Percentiles rank a stretch among this genome's conserved stretches.
phyloP scores from a whole-genome alignment of 2,329 filamentous ascomycete species.

The Phoma sp. region DNA sequence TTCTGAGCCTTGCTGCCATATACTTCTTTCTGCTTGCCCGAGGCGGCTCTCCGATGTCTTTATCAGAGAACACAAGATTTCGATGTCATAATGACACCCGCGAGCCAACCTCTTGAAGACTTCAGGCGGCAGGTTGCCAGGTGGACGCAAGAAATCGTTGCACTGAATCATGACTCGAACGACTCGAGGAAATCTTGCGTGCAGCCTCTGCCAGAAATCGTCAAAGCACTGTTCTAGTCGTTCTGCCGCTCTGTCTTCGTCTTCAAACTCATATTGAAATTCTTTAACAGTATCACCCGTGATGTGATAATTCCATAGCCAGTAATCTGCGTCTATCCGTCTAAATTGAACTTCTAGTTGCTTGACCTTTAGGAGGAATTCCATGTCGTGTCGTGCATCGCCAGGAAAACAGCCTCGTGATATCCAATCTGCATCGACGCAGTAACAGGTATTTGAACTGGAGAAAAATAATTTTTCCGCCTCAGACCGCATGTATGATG shows the following conservation, averaged over 20 bases:
- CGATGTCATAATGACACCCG: neutral
- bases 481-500: slow-evolving; percentile 8
- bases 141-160: neutral
- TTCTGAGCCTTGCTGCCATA: neutral
- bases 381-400: slow-evolving; percentile 3
- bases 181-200: neutral
- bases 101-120: neutral
- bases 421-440: slow-evolving; percentile 17
- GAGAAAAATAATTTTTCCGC: slow-evolving; percentile 19
- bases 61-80: neutral
- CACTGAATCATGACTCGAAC: neutral
- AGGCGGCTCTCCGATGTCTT: too few species aligned
- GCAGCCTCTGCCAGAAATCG: slow-evolving; percentile 5
- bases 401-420: slow-evolving; percentile 10
- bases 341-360: slow-evolving; percentile 6
- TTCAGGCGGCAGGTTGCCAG: neutral
- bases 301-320: slow-evolving; percentile 2
- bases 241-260: neutral
- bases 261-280: neutral
- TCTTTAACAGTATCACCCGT: slow-evolving; percentile 1
- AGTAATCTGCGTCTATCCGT: too few species aligned
- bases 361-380: neutral
- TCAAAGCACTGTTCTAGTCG: neutral
- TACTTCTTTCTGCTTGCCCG: slow-evolving; percentile 11
- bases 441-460: slow-evolving; percentile 8